Base-by-base conservation (phyloP, 352 stramenopile species). In the Phytophthora macrochlamydospora region DNA sequence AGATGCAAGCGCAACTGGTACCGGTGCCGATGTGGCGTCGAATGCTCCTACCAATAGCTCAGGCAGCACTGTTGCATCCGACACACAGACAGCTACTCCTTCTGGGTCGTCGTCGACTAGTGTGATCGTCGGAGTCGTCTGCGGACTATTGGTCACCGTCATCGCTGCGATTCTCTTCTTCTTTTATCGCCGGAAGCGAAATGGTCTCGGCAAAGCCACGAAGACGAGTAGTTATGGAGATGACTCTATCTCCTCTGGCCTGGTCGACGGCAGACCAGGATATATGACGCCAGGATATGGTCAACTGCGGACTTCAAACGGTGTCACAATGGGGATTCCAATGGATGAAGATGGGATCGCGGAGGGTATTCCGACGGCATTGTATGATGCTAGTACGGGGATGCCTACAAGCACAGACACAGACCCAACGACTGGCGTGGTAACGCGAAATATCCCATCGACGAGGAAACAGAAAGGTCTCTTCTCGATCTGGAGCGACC, bases 401-500 rank as follows among this genome's bases (percentile, higher is more conserved):
- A 49, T 69, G 7, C 42, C 65, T 7, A 65, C 50, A 2, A 51
- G 38, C 7, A 43, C 7, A 2, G 60, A 57, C 18, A 28, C 1
- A 44, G 48, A 13, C 32, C 52, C 48, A 2, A 69, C 54, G 2
- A 55, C 56, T 38, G 52, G 30, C 0, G 31, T 60, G 31, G 45
- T 52, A 12, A 59, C 42, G 7, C 24, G 32, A 43, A 35, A 63
- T 56, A 51, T 51, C 7, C 28, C 44, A 52, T 29, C 12, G 51
- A 24, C 8, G 65, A 51, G 55, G 37, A 59, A 68, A n/a, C n/a
- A 54, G 14, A 33, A 28, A 31, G 50, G 37, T 0, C 65, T 69
- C 28, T 31, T 76, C n/a, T 74, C 69, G 1, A 52, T 77, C 14
- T 77, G 69, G 69, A 71, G 40, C 2, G 71, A 79, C 44, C 54